These are phyloP conservation scores for Funneliformis geosporum DNA, from an alignment of 192 early-diverging fungal species.

Conservation along the genomic window DNA sequence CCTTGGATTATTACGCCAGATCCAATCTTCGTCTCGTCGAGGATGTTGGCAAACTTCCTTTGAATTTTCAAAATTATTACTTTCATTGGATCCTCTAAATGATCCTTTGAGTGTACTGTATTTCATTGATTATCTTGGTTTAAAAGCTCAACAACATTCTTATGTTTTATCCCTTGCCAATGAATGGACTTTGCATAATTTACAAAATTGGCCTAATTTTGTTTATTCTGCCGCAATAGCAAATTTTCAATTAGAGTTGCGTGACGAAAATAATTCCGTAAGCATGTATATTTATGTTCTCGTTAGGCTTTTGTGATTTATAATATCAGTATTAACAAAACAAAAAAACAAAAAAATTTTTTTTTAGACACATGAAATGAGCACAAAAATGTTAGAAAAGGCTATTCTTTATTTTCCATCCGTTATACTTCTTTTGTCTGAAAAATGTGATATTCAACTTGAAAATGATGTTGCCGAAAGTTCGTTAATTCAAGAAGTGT, in stretches of 20 bases:
- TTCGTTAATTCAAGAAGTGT: slow-evolving; percentile 51
- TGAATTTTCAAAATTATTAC: slow-evolving; percentile 75
- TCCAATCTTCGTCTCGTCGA: slow-evolving; percentile 79
- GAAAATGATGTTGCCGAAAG: slow-evolving; percentile 56
- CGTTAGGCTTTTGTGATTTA: slow-evolving; percentile 6
- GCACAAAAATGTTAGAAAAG: slow-evolving; percentile 58
- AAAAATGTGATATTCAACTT: slow-evolving; percentile 62
- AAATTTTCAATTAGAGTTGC: slow-evolving; percentile 70
- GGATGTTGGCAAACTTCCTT: slow-evolving; percentile 94
- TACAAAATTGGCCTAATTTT: slow-evolving; percentile 63
- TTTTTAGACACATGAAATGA: slow-evolving; percentile 38
- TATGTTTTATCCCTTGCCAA: slow-evolving; percentile 50
- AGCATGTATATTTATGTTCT: not conserved
- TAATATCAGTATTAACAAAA: not conserved
- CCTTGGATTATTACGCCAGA: slow-evolving; percentile 80
- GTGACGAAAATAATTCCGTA: slow-evolving; percentile 31
- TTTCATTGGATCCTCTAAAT: slow-evolving; percentile 69
- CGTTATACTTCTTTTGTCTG: slow-evolving; percentile 60
- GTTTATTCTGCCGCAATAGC: slow-evolving; percentile 77
- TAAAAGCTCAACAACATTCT: slow-evolving; percentile 73
- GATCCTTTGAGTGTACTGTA: slow-evolving; percentile 78
- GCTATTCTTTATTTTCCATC: slow-evolving; percentile 78
- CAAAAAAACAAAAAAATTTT: slow-evolving; percentile 15
- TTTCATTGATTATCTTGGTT: slow-evolving; percentile 83
- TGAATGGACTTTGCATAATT: slow-evolving; percentile 15